A percentile compares a stretch with the other conserved stretches of the same genome.
These are phyloP conservation scores for Exserohilum rostratum DNA, from an alignment of 2,329 filamentous ascomycete species.

Conservation along the genomic window DNA sequence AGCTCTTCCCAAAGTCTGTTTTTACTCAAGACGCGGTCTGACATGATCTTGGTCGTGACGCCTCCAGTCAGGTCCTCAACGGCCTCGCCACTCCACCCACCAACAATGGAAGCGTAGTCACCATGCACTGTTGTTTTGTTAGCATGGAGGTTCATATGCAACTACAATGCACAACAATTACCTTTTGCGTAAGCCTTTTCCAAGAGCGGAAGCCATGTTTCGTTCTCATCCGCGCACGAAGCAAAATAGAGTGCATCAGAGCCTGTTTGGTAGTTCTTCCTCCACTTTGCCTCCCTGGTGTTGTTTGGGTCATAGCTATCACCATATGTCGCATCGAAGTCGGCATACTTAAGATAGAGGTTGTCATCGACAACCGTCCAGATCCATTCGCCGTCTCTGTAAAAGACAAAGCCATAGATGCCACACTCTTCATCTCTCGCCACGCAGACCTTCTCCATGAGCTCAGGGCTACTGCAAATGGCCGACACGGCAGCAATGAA, in stretches of 20 bases:
- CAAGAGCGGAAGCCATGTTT: conserved; percentile 80
- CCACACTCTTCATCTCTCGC: conserved; percentile 73
- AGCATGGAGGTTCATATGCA: not conserved
- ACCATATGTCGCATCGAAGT: conserved; percentile 74
- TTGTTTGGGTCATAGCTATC: conserved; percentile 68
- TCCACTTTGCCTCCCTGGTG: conserved; percentile 65
- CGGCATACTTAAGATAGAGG: conserved; percentile 76
- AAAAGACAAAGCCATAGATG: conserved; percentile 86
- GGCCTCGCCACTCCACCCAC: conserved; percentile 64
- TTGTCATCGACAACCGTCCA: conserved; percentile 92
- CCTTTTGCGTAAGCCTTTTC: conserved; percentile 82
- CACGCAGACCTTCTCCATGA: conserved; percentile 77
- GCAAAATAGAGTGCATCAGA: conserved; percentile 80
- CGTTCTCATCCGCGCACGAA: conserved; percentile 74
- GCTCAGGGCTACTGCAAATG: conserved; percentile 70
- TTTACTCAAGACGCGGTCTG: conserved; percentile 73
- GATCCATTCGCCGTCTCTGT: conserved; percentile 72
- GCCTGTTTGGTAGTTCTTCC: conserved; percentile 72
- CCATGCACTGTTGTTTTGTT: conserved; percentile 64
- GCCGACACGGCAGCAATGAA: conserved; percentile 80
- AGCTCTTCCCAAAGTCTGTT: conserved; percentile 86
- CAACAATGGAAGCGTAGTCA: conserved; percentile 75
- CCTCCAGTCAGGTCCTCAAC: conserved; percentile 69
- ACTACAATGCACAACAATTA: not conserved
- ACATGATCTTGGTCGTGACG: conserved; percentile 70